Conservation (phyloP, 108 stramenopile species). For the Nitzschia palea region DNA sequence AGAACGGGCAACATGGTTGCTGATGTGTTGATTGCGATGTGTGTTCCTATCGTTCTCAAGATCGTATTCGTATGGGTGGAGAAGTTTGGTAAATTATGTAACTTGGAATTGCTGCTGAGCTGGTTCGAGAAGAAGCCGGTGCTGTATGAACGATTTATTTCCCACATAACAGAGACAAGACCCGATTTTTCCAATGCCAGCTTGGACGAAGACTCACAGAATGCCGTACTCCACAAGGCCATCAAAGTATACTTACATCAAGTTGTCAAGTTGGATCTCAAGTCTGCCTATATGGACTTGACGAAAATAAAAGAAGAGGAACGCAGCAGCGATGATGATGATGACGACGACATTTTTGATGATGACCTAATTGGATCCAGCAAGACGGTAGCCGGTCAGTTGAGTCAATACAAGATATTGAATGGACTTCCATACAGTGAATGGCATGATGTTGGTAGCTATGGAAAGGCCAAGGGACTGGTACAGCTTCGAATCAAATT, state of each 20-base stretch:
- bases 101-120: conserved; percentile 8
- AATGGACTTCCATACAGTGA: conserved; percentile 26
- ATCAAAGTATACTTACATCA: conserved; percentile 47
- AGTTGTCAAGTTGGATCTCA: conserved; percentile 27
- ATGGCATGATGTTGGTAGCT: conserved; percentile 37
- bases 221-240: conserved; percentile 47
- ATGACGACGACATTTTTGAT: no score
- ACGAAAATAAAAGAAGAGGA: conserved; percentile 32
- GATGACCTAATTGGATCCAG: no score
- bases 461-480: conserved; percentile 11
- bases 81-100: conserved; percentile 2
- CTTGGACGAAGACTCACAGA: conserved; percentile 41
- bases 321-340: conserved; percentile 29
- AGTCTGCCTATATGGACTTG: conserved; percentile 31
- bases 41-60: conserved; percentile 52
- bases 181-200: conserved; percentile 13
- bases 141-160: conserved; percentile 38
- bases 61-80: conserved; percentile 21
- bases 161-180: conserved; percentile 10
- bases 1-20: conserved; percentile 55
- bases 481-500: conserved; percentile 23
- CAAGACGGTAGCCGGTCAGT: conserved; percentile 30
- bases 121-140: background rate
- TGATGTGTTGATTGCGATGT: conserved; percentile 74
- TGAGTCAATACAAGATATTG: conserved; percentile 41